phyloP scores from a whole-genome alignment of 495 filamentous ascomycete species.

The Tuber brumale region DNA sequence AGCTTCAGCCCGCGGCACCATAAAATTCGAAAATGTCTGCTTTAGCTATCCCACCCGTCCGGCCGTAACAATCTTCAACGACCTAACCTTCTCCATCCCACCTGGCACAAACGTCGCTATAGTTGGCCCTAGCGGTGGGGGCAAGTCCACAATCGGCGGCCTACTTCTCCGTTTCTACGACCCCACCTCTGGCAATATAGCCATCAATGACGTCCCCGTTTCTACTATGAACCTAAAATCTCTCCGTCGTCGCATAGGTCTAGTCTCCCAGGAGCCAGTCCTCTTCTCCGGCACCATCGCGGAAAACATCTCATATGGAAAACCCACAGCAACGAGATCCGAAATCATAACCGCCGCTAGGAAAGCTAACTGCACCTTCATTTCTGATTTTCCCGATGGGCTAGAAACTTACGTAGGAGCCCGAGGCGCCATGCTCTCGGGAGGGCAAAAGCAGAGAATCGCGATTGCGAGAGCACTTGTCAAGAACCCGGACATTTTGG shows the following conservation, averaged over 20 bases:
- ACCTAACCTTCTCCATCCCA: conserved; percentile 81
- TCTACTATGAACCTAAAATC: conserved; percentile 85
- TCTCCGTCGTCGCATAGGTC: conserved; percentile 85
- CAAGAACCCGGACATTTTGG: conserved; percentile 92
- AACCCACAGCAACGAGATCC: conserved; percentile 64
- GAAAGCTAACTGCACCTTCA: conserved; percentile 95
- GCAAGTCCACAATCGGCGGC: conserved; percentile 88
- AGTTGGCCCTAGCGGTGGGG: conserved; percentile 88
- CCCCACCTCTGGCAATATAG: conserved; percentile 68
- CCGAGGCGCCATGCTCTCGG: conserved; percentile 85
- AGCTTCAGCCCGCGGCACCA: conserved; percentile 72
- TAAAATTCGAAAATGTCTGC: conserved; percentile 72
- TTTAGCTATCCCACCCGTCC: conserved; percentile 90
- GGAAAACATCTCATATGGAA: conserved; percentile 93
- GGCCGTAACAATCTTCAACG: conserved; percentile 82
- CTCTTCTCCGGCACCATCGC: conserved; percentile 93
- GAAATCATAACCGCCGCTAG: conserved; percentile 82
- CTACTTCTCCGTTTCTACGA: conserved; percentile 86
- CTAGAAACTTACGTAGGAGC: conserved; percentile 91
- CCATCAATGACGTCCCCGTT: conserved; percentile 79
- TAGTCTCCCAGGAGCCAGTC: conserved; percentile 92
- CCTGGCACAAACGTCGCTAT: conserved; percentile 93
- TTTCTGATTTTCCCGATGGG: conserved; percentile 91
- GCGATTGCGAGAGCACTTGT: conserved; percentile 91
- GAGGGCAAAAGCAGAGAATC: conserved; percentile 96